These are phyloP conservation scores for Phytophthora constricta DNA, from an alignment of 352 stramenopile species.

Conservation along the genomic window DNA sequence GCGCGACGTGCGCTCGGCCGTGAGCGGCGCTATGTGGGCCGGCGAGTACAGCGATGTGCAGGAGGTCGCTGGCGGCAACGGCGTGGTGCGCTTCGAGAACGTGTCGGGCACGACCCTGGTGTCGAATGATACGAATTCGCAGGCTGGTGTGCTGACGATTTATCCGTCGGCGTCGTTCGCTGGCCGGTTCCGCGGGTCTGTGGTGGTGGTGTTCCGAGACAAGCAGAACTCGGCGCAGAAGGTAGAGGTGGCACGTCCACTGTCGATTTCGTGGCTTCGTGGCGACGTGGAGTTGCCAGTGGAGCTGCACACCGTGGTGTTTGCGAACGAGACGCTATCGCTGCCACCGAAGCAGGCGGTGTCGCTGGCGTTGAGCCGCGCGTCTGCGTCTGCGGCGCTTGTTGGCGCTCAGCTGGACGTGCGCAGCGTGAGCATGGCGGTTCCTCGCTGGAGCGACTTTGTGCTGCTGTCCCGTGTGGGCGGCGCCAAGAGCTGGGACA, in stretches of 20 bases:
- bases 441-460: neutral
- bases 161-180: neutral
- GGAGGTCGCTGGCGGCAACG: neutral
- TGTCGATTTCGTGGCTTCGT: neutral
- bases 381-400: neutral
- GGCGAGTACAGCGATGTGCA: neutral
- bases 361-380: neutral
- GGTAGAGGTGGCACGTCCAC: neutral
- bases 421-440: neutral
- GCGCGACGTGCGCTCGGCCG: neutral
- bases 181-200: neutral
- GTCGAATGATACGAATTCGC: neutral
- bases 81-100: neutral
- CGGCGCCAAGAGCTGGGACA: neutral
- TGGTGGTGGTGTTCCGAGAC: neutral
- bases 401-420: neutral
- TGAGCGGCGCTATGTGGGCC: neutral
- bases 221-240: neutral
- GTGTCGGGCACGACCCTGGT: neutral
- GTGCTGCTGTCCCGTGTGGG: neutral
- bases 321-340: constrained; percentile 4
- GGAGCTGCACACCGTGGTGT: neutral
- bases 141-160: neutral
- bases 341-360: neutral
- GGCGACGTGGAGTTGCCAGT: neutral